Conservation (phyloP, 176 grass and related monocot species). For the Elymus sibiricus region DNA sequence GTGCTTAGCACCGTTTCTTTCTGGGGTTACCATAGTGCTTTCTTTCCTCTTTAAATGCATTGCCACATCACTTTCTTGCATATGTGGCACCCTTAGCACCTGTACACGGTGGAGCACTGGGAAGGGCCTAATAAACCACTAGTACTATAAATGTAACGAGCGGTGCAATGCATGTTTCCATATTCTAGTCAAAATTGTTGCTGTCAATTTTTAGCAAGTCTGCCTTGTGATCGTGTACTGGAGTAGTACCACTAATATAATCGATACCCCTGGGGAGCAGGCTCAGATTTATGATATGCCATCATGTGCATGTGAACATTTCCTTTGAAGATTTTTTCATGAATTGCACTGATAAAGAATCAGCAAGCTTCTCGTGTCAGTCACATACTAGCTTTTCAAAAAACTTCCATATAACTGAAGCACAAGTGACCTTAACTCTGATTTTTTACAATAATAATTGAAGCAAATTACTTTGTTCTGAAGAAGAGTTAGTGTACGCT, state of each 20-base stretch:
- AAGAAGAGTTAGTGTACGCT: not conserved
- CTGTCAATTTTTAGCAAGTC: not conserved
- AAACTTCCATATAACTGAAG: not conserved
- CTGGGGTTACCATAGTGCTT: too few species aligned
- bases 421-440: not conserved
- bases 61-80: too few species aligned
- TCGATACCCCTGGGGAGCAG: not conserved
- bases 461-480: not conserved
- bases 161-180: not conserved
- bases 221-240: not conserved
- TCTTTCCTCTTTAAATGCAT: too few species aligned
- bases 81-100: too few species aligned
- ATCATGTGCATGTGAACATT: not conserved
- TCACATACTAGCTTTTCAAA: too few species aligned
- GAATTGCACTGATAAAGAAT: not conserved
- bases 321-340: not conserved
- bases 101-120: too few species aligned
- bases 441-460: not conserved
- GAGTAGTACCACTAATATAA: not conserved
- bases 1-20: too few species aligned
- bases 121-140: not conserved
- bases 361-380: not conserved
- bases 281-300: not conserved
- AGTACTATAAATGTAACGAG: not conserved
- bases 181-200: not conserved